Evolutionary conservation across 2,329 filamentous ascomycete species (phyloP).

Genomic region (Epichloe uncinata): DNA sequence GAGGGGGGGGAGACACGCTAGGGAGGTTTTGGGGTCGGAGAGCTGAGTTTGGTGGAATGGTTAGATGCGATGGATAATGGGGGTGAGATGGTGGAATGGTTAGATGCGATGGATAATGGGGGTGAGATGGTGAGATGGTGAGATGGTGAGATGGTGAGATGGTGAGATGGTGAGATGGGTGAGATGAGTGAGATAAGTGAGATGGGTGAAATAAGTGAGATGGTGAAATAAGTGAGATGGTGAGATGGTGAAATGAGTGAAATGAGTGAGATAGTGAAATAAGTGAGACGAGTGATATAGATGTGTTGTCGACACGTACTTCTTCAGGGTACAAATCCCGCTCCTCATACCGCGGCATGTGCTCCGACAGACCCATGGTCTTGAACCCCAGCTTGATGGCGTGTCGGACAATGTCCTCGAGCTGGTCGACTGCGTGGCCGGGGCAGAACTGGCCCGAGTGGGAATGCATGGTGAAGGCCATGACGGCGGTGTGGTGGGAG

Average conservation of each 20-base stretch:
- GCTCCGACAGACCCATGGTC: constrained; percentile 81
- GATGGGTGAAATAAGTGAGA: too few relatives aligned
- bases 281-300: neutral
- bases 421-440: constrained; percentile 69
- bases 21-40: constrained; percentile 33
- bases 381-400: constrained; percentile 70
- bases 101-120: too few relatives aligned
- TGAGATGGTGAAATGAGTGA: too few relatives aligned
- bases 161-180: too few relatives aligned
- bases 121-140: too few relatives aligned
- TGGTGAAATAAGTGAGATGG: too few relatives aligned
- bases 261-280: too few relatives aligned
- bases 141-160: too few relatives aligned
- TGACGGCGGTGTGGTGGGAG: constrained; percentile 22
- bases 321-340: constrained; percentile 90
- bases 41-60: constrained; percentile 22
- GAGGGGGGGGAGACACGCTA: constrained; percentile 35
- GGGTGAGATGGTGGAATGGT: too few relatives aligned
- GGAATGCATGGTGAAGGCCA: constrained; percentile 97
- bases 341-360: constrained; percentile 69
- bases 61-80: too few relatives aligned
- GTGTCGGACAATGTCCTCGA: constrained; percentile 71
- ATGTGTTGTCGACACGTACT: constrained; percentile 27
- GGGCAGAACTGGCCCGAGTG: constrained; percentile 97
- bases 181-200: too few relatives aligned